Percentiles rank a stretch among this genome's conserved stretches.
Evolutionary conservation across 176 grass and related monocot species (phyloP).

Genomic region (Eragrostis nindensis): DNA sequence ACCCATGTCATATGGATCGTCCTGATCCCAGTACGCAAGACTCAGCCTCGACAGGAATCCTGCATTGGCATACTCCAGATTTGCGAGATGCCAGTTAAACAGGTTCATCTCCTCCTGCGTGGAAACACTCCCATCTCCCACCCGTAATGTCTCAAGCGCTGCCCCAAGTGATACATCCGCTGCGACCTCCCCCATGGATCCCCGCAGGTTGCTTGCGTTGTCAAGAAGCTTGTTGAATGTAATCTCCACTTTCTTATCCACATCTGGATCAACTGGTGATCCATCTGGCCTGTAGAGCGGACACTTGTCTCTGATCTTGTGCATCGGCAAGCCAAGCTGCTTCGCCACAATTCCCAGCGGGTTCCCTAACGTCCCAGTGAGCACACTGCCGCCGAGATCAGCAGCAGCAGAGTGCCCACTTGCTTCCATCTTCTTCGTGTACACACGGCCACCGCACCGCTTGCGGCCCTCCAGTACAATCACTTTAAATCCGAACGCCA

Average conservation of each 20-base stretch:
- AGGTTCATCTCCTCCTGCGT: slow-evolving; percentile 80
- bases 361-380: slow-evolving; percentile 84
- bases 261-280: slow-evolving; percentile 73
- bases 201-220: slow-evolving; percentile 70
- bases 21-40: slow-evolving; percentile 96
- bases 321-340: slow-evolving; percentile 72
- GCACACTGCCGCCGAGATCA: slow-evolving; percentile 91
- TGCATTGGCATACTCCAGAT: slow-evolving; percentile 96
- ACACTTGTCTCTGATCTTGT: slow-evolving; percentile 96
- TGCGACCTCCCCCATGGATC: slow-evolving; percentile 81
- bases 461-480: slow-evolving; percentile 85
- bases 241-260: slow-evolving; percentile 89
- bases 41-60: slow-evolving; percentile 81
- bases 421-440: slow-evolving; percentile 97
- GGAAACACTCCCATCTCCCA: slow-evolving; percentile 59
- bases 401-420: slow-evolving; percentile 65
- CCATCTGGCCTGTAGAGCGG: slow-evolving; percentile 76
- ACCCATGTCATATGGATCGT: slow-evolving; percentile 99
- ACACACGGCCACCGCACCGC: slow-evolving; percentile 84
- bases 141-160: slow-evolving; percentile 72
- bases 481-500: slow-evolving; percentile 86
- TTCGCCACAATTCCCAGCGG: slow-evolving; percentile 74
- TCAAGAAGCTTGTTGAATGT: slow-evolving; percentile 90
- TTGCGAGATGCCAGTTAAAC: slow-evolving; percentile 95
- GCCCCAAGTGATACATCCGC: slow-evolving; percentile 90